Evolutionary conservation across 495 filamentous ascomycete species (phyloP).

Genomic region (Neurospora africana): DNA sequence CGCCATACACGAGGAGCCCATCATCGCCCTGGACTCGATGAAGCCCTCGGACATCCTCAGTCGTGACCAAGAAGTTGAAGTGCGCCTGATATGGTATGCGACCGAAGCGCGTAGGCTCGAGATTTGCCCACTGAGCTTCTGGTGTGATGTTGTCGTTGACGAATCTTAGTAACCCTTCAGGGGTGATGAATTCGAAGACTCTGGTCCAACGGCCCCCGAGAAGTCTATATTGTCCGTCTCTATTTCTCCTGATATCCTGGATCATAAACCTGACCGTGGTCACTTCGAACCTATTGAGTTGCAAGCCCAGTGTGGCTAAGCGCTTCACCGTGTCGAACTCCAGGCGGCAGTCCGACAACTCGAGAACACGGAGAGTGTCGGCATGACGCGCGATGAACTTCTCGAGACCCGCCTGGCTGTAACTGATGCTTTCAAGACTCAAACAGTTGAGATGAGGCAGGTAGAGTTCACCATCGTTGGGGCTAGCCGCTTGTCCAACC

Average conservation of each 20-base stretch:
- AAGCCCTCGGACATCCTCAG: background rate
- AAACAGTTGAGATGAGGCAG: background rate
- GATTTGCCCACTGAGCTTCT: background rate
- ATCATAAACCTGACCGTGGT: background rate
- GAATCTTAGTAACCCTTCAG: background rate
- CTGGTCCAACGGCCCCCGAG: background rate
- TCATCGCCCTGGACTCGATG: background rate
- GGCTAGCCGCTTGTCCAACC: background rate
- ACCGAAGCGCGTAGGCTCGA: background rate
- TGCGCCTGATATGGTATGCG: background rate
- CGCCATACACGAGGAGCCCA: background rate
- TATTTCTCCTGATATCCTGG: background rate
- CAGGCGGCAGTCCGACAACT: background rate
- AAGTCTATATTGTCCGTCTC: background rate
- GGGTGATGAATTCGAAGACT: background rate
- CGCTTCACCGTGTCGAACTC: background rate
- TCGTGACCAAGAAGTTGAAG: background rate
- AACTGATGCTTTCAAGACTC: background rate
- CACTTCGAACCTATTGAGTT: background rate
- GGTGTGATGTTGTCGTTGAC: background rate
- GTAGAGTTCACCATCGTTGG: background rate
- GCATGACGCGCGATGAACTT: background rate
- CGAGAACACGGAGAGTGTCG: background rate
- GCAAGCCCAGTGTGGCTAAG: background rate
- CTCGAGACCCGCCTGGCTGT: background rate